A percentile compares a stretch with the other conserved stretches of the same genome.
Conservation (phyloP, 2,329 filamentous ascomycete species). For the Penicillium sp. region DNA sequence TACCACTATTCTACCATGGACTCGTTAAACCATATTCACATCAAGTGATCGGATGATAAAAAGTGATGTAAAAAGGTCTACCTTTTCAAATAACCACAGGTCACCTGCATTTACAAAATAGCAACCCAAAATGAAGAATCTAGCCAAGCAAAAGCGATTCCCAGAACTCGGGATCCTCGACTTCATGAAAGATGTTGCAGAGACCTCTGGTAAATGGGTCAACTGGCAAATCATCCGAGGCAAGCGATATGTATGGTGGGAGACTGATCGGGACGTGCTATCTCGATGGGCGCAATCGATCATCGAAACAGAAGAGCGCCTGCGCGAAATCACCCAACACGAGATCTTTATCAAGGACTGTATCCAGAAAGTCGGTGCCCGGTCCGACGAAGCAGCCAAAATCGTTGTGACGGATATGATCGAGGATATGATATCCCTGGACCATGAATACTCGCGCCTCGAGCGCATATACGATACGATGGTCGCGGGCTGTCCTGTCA, state of each 20-base stretch:
- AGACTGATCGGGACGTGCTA: background rate
- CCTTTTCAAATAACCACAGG: background rate
- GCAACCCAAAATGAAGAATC: background rate
- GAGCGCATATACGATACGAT: background rate
- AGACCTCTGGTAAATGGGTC: background rate
- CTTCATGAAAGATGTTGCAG: background rate
- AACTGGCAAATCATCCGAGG: conserved; percentile 3
- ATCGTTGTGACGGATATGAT: background rate
- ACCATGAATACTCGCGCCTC: background rate
- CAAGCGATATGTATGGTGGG: conserved; percentile 6
- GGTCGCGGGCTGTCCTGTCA: conserved; percentile 1
- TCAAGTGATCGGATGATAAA: conserved; percentile 4
- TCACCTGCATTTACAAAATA: background rate
- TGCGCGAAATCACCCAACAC: conserved; percentile 3
- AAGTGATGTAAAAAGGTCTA: conserved; percentile 5
- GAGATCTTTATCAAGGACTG: conserved; percentile 2
- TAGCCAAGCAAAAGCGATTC: background rate
- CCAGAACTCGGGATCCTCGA: background rate
- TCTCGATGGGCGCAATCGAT: conserved; percentile 6
- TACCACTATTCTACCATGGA: background rate
- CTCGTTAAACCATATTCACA: background rate
- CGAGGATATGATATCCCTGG: conserved; percentile 6
- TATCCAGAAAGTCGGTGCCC: background rate
- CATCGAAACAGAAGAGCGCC: conserved; percentile 3
- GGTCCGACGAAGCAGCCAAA: background rate